Percentiles rank a stretch among this genome's conserved stretches.
Evolutionary conservation across 2,329 filamentous ascomycete genomes (phyloP).

Genomic region (Hypocrella siamensis): DNA sequence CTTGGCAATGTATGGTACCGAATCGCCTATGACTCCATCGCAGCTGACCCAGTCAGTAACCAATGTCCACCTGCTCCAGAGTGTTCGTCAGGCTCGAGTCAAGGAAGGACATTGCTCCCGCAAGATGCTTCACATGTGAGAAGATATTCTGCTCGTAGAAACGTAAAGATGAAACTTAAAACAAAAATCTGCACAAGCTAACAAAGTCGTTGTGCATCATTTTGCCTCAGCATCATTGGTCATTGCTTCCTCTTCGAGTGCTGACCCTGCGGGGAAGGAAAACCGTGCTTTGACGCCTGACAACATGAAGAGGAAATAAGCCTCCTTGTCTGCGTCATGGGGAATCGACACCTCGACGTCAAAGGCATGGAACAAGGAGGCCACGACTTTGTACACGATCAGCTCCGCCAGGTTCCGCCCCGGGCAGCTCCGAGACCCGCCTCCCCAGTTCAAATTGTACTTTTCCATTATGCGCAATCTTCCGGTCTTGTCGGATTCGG

Average conservation of each 20-base stretch:
- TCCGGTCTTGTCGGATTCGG: conserved; percentile 7
- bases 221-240: neutral
- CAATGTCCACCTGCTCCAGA: too few species aligned
- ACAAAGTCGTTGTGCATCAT: neutral
- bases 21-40: too few species aligned
- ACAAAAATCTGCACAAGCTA: too few species aligned
- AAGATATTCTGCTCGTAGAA: too few species aligned
- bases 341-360: conserved; percentile 24
- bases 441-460: conserved; percentile 34
- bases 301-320: conserved; percentile 37
- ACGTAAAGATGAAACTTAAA: neutral
- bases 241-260: neutral
- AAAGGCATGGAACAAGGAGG: conserved; percentile 26
- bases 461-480: conserved; percentile 26
- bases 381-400: conserved; percentile 27
- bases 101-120: too few species aligned
- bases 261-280: conserved; percentile 8
- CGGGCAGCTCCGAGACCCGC: conserved; percentile 33
- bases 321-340: conserved; percentile 19
- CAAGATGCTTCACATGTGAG: too few species aligned
- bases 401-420: conserved; percentile 35
- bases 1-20: too few species aligned
- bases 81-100: too few species aligned
- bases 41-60: too few species aligned
- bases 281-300: conserved; percentile 29